Evolutionary conservation across 352 stramenopile species (phyloP).

Genomic region (Globisporangium polare): DNA sequence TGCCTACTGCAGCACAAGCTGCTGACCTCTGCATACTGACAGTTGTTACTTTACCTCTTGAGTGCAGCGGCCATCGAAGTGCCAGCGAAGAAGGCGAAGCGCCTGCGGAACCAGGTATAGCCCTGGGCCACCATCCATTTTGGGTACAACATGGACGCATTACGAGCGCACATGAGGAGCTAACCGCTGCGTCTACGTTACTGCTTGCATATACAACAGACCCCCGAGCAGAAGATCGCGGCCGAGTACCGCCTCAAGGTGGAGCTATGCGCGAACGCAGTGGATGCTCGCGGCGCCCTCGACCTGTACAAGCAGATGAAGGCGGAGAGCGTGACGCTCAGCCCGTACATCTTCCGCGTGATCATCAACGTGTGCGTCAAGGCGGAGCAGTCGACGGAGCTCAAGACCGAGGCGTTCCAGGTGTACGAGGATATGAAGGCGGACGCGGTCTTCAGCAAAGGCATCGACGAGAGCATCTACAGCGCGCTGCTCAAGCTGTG

Average conservation of each 20-base stretch:
- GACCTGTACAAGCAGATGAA: conserved; percentile 56
- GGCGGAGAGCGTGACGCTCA: conserved; percentile 22
- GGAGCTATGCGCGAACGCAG: conserved; percentile 34
- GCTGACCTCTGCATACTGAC: neutral
- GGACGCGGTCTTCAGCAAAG: conserved; percentile 19
- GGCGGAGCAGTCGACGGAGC: conserved; percentile 26
- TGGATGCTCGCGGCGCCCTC: conserved; percentile 36
- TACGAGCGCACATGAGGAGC: neutral
- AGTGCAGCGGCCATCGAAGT: neutral
- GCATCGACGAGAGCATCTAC: conserved; percentile 60
- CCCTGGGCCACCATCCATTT: neutral
- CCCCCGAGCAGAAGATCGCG: conserved; percentile 32
- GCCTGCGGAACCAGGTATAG: conserved; percentile 46
- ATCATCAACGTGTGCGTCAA: conserved; percentile 63
- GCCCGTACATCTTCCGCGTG: conserved; percentile 51
- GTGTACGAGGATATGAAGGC: conserved; percentile 72
- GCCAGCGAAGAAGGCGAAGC: conserved; percentile 37
- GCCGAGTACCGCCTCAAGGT: conserved; percentile 39
- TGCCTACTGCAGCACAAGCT: neutral
- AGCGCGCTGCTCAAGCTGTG: conserved; percentile 78
- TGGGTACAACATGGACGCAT: neutral
- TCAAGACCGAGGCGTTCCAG: conserved; percentile 38
- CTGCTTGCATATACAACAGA: conserved; percentile 20
- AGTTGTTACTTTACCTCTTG: neutral
- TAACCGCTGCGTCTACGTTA: neutral